These are phyloP conservation scores for Mentha longifolia DNA, from an alignment of 257 asterid species.

Conservation along the genomic window DNA sequence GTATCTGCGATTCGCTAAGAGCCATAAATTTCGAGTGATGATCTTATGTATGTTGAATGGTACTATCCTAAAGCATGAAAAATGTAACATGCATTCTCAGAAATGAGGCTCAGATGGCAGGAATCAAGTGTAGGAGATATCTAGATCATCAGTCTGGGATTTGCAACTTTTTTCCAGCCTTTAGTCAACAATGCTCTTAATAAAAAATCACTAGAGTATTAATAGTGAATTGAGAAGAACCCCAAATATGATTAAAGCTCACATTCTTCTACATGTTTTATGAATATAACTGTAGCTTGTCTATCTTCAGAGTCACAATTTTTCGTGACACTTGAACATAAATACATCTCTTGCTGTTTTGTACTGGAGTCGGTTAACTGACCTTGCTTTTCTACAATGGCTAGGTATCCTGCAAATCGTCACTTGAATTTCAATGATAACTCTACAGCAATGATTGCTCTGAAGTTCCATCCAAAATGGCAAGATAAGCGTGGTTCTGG, in stretches of 20 bases:
- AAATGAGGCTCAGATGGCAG: not conserved
- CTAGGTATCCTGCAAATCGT: constrained; percentile 59
- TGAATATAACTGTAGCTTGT: constrained; percentile 14
- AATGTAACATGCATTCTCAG: not conserved
- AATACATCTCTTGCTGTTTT: constrained; percentile 2
- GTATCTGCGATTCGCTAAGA: not conserved
- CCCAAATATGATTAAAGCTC: not conserved
- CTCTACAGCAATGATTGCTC: constrained; percentile 59
- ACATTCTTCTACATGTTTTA: constrained; percentile 18
- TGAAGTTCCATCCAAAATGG: constrained; percentile 76
- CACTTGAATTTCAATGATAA: constrained; percentile 63
- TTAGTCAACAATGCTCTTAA: not conserved
- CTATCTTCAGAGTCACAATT: not conserved
- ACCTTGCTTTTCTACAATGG: constrained; percentile 19
- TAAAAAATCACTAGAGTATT: constrained; percentile 4
- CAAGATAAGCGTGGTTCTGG: constrained; percentile 73
- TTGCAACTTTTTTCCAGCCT: not conserved
- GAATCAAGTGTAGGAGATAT: not conserved
- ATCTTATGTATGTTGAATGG: not conserved
- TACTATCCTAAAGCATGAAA: not conserved
- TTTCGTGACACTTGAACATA: not conserved
- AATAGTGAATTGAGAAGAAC: not conserved
- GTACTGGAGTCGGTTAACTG: not conserved
- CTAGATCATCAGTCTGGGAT: not conserved
- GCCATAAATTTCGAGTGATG: constrained; percentile 23